Evolutionary conservation across 139 green algal genomes (phyloP).

Genomic region (Chara braunii): DNA sequence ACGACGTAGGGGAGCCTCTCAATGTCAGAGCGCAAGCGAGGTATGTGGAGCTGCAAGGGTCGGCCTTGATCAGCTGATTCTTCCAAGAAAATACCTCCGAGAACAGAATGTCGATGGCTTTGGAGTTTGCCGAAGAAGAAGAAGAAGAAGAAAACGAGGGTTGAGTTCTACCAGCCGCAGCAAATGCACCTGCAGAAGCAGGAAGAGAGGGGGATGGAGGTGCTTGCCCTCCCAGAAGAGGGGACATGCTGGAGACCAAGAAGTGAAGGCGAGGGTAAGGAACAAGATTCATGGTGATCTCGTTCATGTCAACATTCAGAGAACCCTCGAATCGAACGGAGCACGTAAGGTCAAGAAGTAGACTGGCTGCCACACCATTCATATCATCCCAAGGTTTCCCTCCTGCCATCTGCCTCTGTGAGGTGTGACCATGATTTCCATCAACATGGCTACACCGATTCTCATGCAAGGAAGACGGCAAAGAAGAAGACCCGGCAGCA

Average conservation of each 20-base stretch:
- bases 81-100: constrained; percentile 56
- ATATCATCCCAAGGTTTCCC: constrained; percentile 63
- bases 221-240: background rate
- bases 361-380: constrained; percentile 64
- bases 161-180: background rate
- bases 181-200: background rate
- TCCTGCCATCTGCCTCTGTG: constrained; percentile 5
- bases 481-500: too few relatives aligned
- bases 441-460: background rate
- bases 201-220: background rate
- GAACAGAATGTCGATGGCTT: constrained; percentile 53
- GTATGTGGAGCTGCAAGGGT: constrained; percentile 55
- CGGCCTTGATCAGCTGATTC: constrained; percentile 55
- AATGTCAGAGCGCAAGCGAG: constrained; percentile 63
- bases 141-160: constrained; percentile 27
- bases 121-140: too few relatives aligned
- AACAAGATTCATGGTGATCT: constrained; percentile 77
- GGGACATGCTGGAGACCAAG: constrained; percentile 56
- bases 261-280: constrained; percentile 67
- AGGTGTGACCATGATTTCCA: background rate
- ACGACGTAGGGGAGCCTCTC: constrained; percentile 51
- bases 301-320: constrained; percentile 68
- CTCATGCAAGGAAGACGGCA: background rate
- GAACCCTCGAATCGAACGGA: constrained; percentile 60
- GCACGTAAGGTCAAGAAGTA: constrained; percentile 69